Percentiles rank a stretch among this genome's conserved stretches.
These are phyloP conservation scores for Penstemon barbatus DNA, from an alignment of 257 asterid species.

Conservation along the genomic window DNA sequence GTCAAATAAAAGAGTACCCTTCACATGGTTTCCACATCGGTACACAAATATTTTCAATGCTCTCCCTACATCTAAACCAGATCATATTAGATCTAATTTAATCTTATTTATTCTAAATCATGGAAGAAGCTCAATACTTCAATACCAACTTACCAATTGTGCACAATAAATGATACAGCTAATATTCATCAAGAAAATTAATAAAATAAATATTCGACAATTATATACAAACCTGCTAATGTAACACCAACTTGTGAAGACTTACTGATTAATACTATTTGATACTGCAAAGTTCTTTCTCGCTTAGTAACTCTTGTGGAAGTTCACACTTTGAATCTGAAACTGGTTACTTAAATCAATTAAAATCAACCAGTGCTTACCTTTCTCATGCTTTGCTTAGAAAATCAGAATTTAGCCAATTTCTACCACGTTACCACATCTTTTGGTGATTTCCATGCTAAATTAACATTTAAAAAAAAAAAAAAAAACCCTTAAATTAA, in stretches of 20 bases:
- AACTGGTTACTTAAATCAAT: no score
- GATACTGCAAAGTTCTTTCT: no score
- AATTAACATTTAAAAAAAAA: no score
- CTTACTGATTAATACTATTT: no score
- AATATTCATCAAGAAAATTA: no score
- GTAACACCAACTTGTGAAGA: no score
- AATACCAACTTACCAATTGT: neutral
- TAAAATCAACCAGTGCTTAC: no score
- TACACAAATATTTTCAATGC: neutral
- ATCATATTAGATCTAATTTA: neutral
- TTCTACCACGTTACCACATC: neutral
- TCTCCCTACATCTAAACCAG: neutral
- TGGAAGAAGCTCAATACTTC: neutral
- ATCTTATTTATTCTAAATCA: neutral
- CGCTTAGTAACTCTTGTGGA: no score
- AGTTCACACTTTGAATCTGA: no score
- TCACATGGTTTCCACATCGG: conserved; percentile 2
- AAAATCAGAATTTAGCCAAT: no score
- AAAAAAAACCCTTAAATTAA: no score
- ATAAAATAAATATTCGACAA: neutral
- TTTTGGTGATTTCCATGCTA: neutral
- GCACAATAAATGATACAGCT: neutral
- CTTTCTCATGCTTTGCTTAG: no score
- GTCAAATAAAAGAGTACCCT: conserved; percentile 7
- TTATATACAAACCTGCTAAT: neutral